These are phyloP conservation scores for Maudiozyma pseudohumilis DNA, from an alignment of 805 yeast species.

Conservation along the genomic window DNA sequence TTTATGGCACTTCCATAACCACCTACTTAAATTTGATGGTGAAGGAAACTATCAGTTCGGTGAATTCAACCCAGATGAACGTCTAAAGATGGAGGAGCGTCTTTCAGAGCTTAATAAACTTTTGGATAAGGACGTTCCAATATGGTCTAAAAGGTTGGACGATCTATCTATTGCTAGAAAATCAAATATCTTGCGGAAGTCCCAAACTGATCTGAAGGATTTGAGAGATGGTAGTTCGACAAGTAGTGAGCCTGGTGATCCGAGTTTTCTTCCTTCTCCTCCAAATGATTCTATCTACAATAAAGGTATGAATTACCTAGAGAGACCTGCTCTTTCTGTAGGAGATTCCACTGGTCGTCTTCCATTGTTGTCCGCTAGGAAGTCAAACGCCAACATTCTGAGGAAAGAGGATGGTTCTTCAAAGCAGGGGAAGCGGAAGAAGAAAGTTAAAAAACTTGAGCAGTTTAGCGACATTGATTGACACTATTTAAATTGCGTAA, in stretches of 20 bases:
- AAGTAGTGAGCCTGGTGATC: not conserved
- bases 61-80: slow-evolving; percentile 58
- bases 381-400: not conserved
- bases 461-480: not conserved
- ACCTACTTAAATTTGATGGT: slow-evolving; percentile 78
- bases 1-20: slow-evolving; percentile 83
- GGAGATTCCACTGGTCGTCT: slow-evolving; percentile 1
- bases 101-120: slow-evolving; percentile 57
- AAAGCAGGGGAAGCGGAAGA: not conserved
- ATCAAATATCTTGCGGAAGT: slow-evolving; percentile 26
- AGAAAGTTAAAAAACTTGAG: not conserved
- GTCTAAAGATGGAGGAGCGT: slow-evolving; percentile 71
- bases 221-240: not conserved
- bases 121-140: slow-evolving; percentile 57
- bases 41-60: slow-evolving; percentile 57
- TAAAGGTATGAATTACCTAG: not conserved
- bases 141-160: slow-evolving; percentile 52
- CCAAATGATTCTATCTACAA: not conserved
- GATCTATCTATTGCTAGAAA: slow-evolving; percentile 48
- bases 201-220: slow-evolving; percentile 22
- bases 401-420: not conserved
- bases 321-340: not conserved
- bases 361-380: slow-evolving; percentile 1
- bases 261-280: not conserved
- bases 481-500: too few species aligned